Base-by-base conservation (phyloP, 495 filamentous ascomycete genomes). In the Parathielavia appendiculata region DNA sequence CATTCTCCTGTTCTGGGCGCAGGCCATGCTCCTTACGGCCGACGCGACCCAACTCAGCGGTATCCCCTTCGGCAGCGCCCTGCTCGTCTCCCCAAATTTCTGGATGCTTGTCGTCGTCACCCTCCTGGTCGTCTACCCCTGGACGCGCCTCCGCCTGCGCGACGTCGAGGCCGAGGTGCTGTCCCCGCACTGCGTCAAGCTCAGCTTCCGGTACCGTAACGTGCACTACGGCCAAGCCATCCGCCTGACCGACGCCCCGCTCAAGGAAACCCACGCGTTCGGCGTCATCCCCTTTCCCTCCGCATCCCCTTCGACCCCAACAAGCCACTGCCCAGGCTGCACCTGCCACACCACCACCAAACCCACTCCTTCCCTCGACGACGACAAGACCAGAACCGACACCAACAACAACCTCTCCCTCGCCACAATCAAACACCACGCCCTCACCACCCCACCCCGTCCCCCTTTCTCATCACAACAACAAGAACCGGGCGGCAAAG, bases 241-340 rank as follows among this genome's bases (percentile, higher is more conserved):
- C 43, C 76, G 81, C 4, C 69, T 80, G 52, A 82, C 81, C 35
- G 72, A 80, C 53, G 75, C 75, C 16, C 85, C 85, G 0, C 71
- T 93, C 52, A 80, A 75, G 13, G 89, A 95, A 75, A 90, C 86
- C 80, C 90, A 95, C 72, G 80, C 85, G 9, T 95, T 95, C 62
- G 90, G 89, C 19, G 86, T 85, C 22, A 89, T 93, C 64, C 83
- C 84, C 36, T 74, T 76, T 58, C 73, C 44, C 55, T 13, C 46
- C n/a, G 47, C 16, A 12, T 16, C 5, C 16, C 7, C 38, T 5
- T 4, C 66, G 40, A 66, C 61, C 32, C 30, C n/a, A 20, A 43
- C 20, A 43, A 46, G 13, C 56, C 59, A 61, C 58, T 65, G 54
- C 55, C 11, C 53, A 40, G 60, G 57, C 40, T 61, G 57, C 57